Base-by-base conservation (phyloP, 768 basidiomycete genomes). In the Cyclocybe aegerita region DNA sequence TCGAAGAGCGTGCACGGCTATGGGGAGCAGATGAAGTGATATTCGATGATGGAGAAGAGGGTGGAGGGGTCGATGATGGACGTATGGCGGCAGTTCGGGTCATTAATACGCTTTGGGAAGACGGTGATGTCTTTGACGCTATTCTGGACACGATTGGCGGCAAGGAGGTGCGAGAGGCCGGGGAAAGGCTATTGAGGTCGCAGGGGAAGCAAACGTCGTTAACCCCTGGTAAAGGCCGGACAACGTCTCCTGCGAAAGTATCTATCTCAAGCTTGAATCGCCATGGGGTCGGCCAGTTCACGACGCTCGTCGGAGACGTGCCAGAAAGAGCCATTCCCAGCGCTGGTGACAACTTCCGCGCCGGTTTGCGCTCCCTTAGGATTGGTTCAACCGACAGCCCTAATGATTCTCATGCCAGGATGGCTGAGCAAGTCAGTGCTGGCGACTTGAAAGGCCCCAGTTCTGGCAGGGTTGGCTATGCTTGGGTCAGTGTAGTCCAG, bases 71-170 rank as follows among this genome's bases (percentile, higher is more conserved):
- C 11, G 70, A 68, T 39, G 74, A 69, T 43, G 78, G 80, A 7
- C 64, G 76, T 3, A 77, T 76, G 4, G 73, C 77, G 16, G 71
- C 72, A 45, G 72, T 78, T 9, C 64, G 79, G 43, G 78, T 86
- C 31, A 67, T 87, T 31, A 78, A 78, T 47, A 67, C 75, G 48
- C 60, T 84, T 14, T 67, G 69, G 17, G 73, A 68, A 41, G 82
- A 82, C 42, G 80, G 80, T 16, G 78, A 81, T 52, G 67, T 71
- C 32, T 88, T 94, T 65, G 92, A 95, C 62, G 87, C 83, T 15
- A 78, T 97, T 2, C 65, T 95, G 53, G 94, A 96, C 65, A 88
- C 88, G 1, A 69, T 91, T 12, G 93, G 93, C 3, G 91, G 93
- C 11, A 79, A 79, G 60, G 82, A 80, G 35, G 77, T 94, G 33